phyloP scores from a whole-genome alignment of 2,329 filamentous ascomycete genomes.

The Shiraia bambusicola region DNA sequence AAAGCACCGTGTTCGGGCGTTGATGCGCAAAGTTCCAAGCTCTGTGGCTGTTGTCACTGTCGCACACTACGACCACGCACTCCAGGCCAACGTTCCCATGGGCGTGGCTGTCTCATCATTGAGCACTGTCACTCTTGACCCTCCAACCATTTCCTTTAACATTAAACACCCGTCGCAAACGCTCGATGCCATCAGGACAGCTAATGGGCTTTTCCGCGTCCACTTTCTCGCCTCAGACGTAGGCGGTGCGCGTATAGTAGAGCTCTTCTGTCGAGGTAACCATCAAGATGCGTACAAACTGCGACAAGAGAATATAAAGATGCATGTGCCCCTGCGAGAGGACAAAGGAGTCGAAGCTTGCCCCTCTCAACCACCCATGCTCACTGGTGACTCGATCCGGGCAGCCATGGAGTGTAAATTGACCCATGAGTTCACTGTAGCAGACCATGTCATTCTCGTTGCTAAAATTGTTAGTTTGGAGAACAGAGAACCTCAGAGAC shows the following conservation, averaged over 20 bases:
- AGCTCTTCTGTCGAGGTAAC: slow-evolving; percentile 36
- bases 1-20: slow-evolving; percentile 20
- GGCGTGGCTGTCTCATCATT: slow-evolving; percentile 63
- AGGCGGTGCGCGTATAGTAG: slow-evolving; percentile 32
- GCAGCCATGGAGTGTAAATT: slow-evolving; percentile 41
- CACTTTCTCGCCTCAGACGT: slow-evolving; percentile 49
- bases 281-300: slow-evolving; percentile 20
- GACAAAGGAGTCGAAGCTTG: slow-evolving; percentile 1
- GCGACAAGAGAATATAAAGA: slow-evolving; percentile 10
- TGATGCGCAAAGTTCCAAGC: slow-evolving; percentile 59
- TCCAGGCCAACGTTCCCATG: slow-evolving; percentile 20
- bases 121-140: slow-evolving; percentile 58
- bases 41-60: slow-evolving; percentile 50
- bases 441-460: slow-evolving; percentile 52
- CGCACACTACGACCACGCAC: slow-evolving; percentile 4
- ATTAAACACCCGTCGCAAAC: slow-evolving; percentile 59
- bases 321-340: slow-evolving; percentile 9
- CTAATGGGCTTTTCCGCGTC: slow-evolving; percentile 49
- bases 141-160: slow-evolving; percentile 65
- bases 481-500: not conserved
- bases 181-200: slow-evolving; percentile 53
- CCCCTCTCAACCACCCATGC: slow-evolving; percentile 17
- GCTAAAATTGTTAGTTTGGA: slow-evolving; percentile 41
- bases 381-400: slow-evolving; percentile 18
- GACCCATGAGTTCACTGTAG: slow-evolving; percentile 43